Evolutionary conservation across 306 rosid species (phyloP), one percentile per base, ranked within the genome.

Genomic region (Spatholobus suberectus): DNA sequence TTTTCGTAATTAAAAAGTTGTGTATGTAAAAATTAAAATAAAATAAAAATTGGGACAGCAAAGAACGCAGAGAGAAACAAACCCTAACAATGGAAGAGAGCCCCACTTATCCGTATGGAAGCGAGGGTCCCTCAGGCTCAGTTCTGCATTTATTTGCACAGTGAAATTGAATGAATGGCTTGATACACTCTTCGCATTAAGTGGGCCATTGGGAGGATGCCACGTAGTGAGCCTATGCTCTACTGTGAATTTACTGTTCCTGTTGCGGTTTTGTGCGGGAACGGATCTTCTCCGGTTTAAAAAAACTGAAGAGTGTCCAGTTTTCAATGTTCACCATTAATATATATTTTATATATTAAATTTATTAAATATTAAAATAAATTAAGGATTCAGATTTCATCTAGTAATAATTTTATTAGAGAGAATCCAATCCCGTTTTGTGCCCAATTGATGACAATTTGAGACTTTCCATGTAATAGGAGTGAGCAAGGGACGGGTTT

Each of bases 31-130:
- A 34, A 78, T 70, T 11, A 79, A 40, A 47, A 47, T 0, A 4
- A 11, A 52, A 32, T 18, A n/a, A 61, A n/a, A 65, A 34, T 6
- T 9, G 62, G 66, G 13, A 62, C 18, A 70, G 55, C 0, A 11
- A 20, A 62, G 6, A 46, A 40, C 27, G 4, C 23, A 35, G 89
- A 75, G 83, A 76, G 80, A 82, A 61, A 78, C 92, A 84, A 92
- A 91, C 93, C 97, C 96, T 90, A 89, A 83, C 88, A 38, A 84
- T 58, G 87, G 85, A 73, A 55, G 73, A 38, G 72, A 83, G 87
- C 91, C 96, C 94, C 98, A 91, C 97, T 87, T 89, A 82, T 87
- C 84, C 89, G 75, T n/a, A 23, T 41, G 49, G 24, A 82, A 55
- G 90, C 5, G 90, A 24, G 94, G 97, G 98, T 37, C 93, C 97